Evolutionary conservation across 2,329 filamentous ascomycete genomes (phyloP), one percentile per base, ranked within the genome.

Genomic region (Ampelomyces quisqualis): DNA sequence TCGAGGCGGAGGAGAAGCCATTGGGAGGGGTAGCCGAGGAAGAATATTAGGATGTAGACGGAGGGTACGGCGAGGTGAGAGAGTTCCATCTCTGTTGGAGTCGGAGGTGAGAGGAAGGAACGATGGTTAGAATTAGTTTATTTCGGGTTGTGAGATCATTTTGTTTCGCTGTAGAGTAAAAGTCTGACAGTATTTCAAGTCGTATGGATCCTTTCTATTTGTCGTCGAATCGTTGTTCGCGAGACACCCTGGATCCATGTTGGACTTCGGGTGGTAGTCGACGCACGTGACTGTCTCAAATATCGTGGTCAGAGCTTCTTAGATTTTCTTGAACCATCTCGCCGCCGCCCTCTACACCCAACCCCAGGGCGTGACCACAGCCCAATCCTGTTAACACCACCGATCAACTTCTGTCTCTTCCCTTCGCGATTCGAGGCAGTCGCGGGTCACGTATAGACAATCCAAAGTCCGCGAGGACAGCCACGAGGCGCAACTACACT

Each of bases 11-110:
- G 67, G 64, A 91, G 86, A 32, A 91, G 73, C 62, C 75, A 78
- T 69, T 91, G 88, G 4, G 87, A 85, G 34, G 79, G 78, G 71
- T 85, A 88, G 46, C 81, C 79, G 3, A 90, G 77, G 61, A 89
- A 87, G 38, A 71, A 61, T 44, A 90, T 85, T 10, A 91, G 70
- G 6, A 74, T 40, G 49, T 81, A 81, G 30, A 86, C 85, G 43
- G 74, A 77, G 10, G 85, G 85, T n/a, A 90, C 79, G 43, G 85
- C 84, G 36, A 89, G 72, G 23, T 55, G 53, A 4, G 57, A 55
- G 11, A 67, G 40, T 39, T 59, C 55, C 60, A 65, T 62, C 17
- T 38, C 32, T 31, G 15, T 10, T 27, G 26, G 3, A 4, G 10
- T 5, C 13, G 5, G 26, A 28, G 13, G n/a, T n/a, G n/a, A n/a